These are phyloP conservation scores for Leishmania aethiopica DNA, from an alignment of 208 protist species.

Conservation along the genomic window DNA sequence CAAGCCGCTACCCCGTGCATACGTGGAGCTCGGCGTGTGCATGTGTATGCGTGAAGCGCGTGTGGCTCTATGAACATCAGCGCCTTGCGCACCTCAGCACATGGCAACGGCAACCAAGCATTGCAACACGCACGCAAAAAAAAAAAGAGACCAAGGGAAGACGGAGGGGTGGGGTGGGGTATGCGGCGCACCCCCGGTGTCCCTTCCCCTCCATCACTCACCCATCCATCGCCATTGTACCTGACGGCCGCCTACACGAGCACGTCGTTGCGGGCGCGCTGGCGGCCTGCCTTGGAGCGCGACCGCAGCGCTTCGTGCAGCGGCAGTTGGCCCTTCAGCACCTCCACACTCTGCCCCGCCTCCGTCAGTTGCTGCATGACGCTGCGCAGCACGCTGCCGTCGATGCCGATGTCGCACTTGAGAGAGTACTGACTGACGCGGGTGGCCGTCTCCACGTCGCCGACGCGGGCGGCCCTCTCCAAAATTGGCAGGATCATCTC, in stretches of 20 bases:
- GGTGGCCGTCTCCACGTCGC: constrained; percentile 78
- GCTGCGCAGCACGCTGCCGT: constrained; percentile 62
- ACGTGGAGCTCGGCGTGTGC: neutral
- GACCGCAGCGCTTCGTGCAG: constrained; percentile 85
- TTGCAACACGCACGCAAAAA: neutral
- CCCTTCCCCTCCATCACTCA: neutral
- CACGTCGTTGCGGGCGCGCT: constrained; percentile 68
- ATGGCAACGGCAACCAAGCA: neutral
- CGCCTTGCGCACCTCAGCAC: neutral
- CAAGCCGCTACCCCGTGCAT: neutral
- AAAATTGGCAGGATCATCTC: constrained; percentile 88
- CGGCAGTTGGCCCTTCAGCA: constrained; percentile 71
- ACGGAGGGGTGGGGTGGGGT: neutral
- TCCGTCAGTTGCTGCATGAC: constrained; percentile 70
- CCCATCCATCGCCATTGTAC: neutral
- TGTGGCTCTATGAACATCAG: neutral
- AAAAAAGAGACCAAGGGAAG: neutral
- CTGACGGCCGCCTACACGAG: constrained; percentile 19
- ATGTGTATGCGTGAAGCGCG: neutral
- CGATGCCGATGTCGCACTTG: constrained; percentile 86
- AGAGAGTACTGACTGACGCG: constrained; percentile 78
- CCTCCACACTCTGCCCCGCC: constrained; percentile 70
- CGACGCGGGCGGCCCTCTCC: constrained; percentile 76
- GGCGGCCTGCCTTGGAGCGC: constrained; percentile 72
- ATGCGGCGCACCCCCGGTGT: neutral